These are phyloP conservation scores for Priceomyces carsonii DNA, from an alignment of 805 yeast genomes.

Conservation along the genomic window DNA sequence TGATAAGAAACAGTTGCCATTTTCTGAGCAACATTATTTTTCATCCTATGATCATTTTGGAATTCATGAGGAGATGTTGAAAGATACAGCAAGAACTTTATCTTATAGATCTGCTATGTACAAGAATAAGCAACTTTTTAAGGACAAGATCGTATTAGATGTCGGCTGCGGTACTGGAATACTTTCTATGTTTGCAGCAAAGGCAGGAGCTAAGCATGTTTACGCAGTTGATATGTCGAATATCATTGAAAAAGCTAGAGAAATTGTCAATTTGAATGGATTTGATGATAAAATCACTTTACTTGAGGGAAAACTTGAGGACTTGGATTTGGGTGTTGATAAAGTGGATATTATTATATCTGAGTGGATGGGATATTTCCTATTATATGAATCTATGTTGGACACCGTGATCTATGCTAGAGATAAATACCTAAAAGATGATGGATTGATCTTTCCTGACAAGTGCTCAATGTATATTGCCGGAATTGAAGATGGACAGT, in stretches of 20 bases:
- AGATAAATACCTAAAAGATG: conserved; percentile 78
- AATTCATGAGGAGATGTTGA: conserved; percentile 98
- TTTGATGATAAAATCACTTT: conserved; percentile 82
- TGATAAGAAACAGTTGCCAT: conserved; percentile 60
- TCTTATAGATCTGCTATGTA: conserved; percentile 90
- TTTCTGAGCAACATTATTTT: conserved; percentile 90
- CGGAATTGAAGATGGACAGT: conserved; percentile 89
- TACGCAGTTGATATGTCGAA: conserved; percentile 97
- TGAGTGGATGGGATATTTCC: conserved; percentile 99
- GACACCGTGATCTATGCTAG: conserved; percentile 95
- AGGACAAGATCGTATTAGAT: conserved; percentile 91
- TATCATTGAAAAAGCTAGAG: conserved; percentile 93
- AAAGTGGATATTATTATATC: conserved; percentile 93
- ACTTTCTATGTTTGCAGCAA: conserved; percentile 95
- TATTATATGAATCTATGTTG: conserved; percentile 95
- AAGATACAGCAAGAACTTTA: conserved; percentile 89
- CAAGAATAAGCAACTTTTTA: conserved; percentile 85
- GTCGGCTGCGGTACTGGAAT: conserved; percentile 99
- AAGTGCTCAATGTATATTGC: conserved; percentile 88
- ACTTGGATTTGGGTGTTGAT: conserved; percentile 78
- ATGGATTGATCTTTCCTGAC: conserved; percentile 94
- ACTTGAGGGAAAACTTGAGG: conserved; percentile 92
- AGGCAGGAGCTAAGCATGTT: conserved; percentile 98
- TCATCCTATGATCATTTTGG: conserved; percentile 95
- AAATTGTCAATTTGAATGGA: conserved; percentile 83